Evolutionary conservation across 2,329 filamentous ascomycete genomes (phyloP), one percentile per base, ranked within the genome.

Genomic region (Colletotrichum liriopes): DNA sequence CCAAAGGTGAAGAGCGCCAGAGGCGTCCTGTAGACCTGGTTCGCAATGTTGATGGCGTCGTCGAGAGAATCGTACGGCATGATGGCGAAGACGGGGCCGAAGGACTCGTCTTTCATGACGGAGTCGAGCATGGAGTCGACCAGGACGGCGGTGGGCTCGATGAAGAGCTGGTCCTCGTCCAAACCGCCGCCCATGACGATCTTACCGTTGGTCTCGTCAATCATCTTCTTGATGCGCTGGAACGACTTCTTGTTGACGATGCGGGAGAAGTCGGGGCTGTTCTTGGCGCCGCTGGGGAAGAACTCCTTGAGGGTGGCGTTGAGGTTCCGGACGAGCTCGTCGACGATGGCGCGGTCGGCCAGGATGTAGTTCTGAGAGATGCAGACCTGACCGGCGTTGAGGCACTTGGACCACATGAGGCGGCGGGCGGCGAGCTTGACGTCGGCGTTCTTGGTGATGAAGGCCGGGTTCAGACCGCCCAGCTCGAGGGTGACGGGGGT

Each of bases 301-400:
- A 97, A 97, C 68, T 93, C 89, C 63, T 90, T 88, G 78, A 93
- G 88, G 9, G 91, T 89, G 55, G 86, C 87, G 79, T 93, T 93
- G 78, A 98, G 88, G 78, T 93, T 90, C 65, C 90, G 87, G 74
- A 98, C 85, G 77, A 98, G 94, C 37, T 88, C 85, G 18, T 91
- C 86, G 37, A 96, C 84, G 5, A 96, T 87, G 56, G 91, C 89
- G 76, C 90, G 91, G 80, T 98, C 94, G 37, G 97, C 90, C 63
- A 98, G 87, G 64, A 94, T 92, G 83, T 98, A 98, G 86, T 98
- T 98, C 79, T 98, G 95, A 35, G 92, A 94, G 74, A 98, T 89
- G 82, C 96, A 99, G 75, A 98, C 88, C 83, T 99, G 96, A 32
- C 96, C 96, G 5, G 93, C 93, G 80, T 96, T 96, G 73, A 94